These are phyloP conservation scores for Mycena belliarum DNA, from an alignment of 768 basidiomycete species.

Conservation along the genomic window DNA sequence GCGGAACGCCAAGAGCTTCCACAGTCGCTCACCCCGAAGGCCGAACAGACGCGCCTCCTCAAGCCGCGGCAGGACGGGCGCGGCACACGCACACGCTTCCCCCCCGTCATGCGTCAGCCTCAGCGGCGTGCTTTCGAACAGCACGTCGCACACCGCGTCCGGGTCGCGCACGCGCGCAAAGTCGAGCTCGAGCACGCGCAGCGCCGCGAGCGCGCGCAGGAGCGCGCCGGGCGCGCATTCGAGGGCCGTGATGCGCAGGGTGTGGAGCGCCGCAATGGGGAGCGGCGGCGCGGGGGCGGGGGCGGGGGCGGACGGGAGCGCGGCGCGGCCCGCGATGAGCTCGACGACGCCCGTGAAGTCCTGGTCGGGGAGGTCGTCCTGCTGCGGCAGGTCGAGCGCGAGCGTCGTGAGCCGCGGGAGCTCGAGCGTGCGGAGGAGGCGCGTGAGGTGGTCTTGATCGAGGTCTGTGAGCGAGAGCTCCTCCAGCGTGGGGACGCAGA, in stretches of 20 bases:
- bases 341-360: slow-evolving; percentile 51
- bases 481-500: slow-evolving; percentile 38
- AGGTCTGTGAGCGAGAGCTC: slow-evolving; percentile 56
- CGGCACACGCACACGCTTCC: background rate
- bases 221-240: slow-evolving; percentile 40
- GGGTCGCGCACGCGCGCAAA: slow-evolving; percentile 35
- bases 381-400: no score
- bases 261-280: slow-evolving; percentile 33
- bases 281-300: slow-evolving; percentile 21
- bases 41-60: slow-evolving; percentile 21
- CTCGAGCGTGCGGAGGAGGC: slow-evolving; percentile 45
- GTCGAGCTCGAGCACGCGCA: slow-evolving; percentile 45
- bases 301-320: background rate
- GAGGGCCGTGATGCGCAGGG: slow-evolving; percentile 42
- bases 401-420: slow-evolving; percentile 48
- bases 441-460: slow-evolving; percentile 54
- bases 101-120: background rate
- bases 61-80: slow-evolving; percentile 15
- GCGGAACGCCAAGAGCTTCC: slow-evolving; percentile 12
- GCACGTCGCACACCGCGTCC: slow-evolving; percentile 32
- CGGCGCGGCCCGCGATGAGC: slow-evolving; percentile 30
- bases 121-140: slow-evolving; percentile 26
- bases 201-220: slow-evolving; percentile 33
- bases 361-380: slow-evolving; percentile 55
- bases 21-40: slow-evolving; percentile 6